Evolutionary conservation across 192 early-diverging fungal species (phyloP), one percentile per base, ranked within the genome.

Genomic region (Mortierella alpina): DNA sequence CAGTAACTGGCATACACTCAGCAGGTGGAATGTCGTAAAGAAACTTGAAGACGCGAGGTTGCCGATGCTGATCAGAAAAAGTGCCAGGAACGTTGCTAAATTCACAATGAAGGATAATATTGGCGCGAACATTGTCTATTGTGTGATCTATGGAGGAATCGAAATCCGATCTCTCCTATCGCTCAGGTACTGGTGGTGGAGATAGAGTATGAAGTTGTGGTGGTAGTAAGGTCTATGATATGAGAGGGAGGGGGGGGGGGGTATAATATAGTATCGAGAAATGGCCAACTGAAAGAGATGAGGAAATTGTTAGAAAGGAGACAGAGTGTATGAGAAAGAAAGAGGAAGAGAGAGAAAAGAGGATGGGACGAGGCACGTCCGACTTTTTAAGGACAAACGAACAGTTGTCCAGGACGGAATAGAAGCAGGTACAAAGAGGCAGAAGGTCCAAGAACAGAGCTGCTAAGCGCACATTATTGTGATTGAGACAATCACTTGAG

Each of bases 61-160:
- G 41, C 69, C 76, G 44, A 79, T 61, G 63, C 50, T 62, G 65
- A 79, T 64, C 51, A 79, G 40, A 54, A 79, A 62, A 57, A 79
- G 53, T n/a, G 67, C 57, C n/a, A 79, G 15, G 4, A 65, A 52
- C 46, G 59, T 66, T n/a, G 18, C 52, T 7, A 72, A 45, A 52
- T 79, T 79, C 51, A 79, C 47, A 11, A 79, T 15, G 69, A 67
- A 67, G 6, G 76, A 72, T 4, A 79, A 56, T 11, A 68, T 40
- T 6, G 66, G 42, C 4, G 68, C 49, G 42, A 75, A 68, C 73
- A 75, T 74, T 15, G 14, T 9, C 17, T 6, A 15, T 22, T 41
- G 13, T 15, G 39, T 40, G 23, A 13, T 58, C 5, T 11, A 39
- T 13, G 12, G 31, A 57, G 5, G 5, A 15, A 6, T 40, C 18